Base-by-base conservation (phyloP, 75 land plant species). In the Cryptomeria japonica region DNA sequence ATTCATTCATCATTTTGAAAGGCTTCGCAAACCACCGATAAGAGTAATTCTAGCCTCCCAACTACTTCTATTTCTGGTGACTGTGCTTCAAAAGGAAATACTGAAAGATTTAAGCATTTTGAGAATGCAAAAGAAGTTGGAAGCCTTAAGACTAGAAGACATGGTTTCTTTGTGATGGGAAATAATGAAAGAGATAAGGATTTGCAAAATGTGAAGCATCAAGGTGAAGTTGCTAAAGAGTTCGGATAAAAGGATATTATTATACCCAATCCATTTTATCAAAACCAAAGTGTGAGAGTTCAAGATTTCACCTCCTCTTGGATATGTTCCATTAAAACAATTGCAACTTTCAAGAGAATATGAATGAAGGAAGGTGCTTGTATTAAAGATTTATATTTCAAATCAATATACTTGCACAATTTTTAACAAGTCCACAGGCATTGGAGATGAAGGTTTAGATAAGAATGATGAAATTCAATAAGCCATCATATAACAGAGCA, bases 231-330 rank as follows among this genome's bases (percentile, higher is more conserved):
- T 7, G 90, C 73, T 76, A 89, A 92, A 32, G 92, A 87, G 8
- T 6, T 9, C 7, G 91, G 86, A 22, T 92, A 94, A 49, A 92
- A 92, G 68, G 90, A 89, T 0, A 85, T 91, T 49, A 3, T 73
- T 34, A 77, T 95, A 15, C 92, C 95, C 12, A 70, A 55, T 8
- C 93, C 95, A 42, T 93, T 93, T 55, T 58, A 5, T 22, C 22
- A 18, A 58, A 80, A 42, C 42, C n/a, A 5, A 42, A 80, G 28
- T 80, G 47, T 22, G 10, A 80, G 7, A 15, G 1, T 80, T 22
- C 83, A 80, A 39, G 28, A 80, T 42, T n/a, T 80, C 83, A 22
- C 83, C 41, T 14, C 83, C 46, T 38, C 12, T 25, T 8, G n/a
- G 46, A 39, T 80, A 41, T 42, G 83, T 80, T 42, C 28, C 83